Evolutionary conservation across 2,329 filamentous ascomycete species (phyloP).

Genomic region (Ambrosiella beaveri): DNA sequence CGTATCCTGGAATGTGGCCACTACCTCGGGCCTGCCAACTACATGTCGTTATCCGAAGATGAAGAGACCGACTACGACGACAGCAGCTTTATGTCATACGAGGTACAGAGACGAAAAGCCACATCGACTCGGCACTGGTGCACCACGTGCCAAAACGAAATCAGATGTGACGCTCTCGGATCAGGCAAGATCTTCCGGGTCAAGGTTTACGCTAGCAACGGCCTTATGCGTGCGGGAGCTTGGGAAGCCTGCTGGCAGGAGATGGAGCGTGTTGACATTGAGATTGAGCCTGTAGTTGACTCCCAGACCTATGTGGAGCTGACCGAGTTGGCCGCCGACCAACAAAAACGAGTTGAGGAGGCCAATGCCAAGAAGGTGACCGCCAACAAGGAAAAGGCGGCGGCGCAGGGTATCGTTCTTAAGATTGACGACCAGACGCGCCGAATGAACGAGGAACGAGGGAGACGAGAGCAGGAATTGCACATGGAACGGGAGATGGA

Average conservation of each 20-base stretch:
- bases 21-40: conserved; percentile 47
- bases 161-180: conserved; percentile 35
- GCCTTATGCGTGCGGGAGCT: conserved; percentile 75
- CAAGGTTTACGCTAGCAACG: conserved; percentile 88
- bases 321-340: conserved; percentile 32
- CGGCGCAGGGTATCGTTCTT: conserved; percentile 11
- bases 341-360: conserved; percentile 25
- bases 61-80: conserved; percentile 26
- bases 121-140: conserved; percentile 32
- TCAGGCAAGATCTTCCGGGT: conserved; percentile 49
- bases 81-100: conserved; percentile 14
- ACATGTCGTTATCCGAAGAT: conserved; percentile 24
- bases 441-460: conserved; percentile 8
- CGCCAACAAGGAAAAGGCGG: conserved; percentile 15
- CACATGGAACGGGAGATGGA: background rate
- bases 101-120: conserved; percentile 10
- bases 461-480: conserved; percentile 3
- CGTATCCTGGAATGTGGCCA: conserved; percentile 61
- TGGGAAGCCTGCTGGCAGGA: conserved; percentile 92
- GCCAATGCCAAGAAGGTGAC: conserved; percentile 21
- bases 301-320: conserved; percentile 41
- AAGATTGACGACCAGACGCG: conserved; percentile 7
- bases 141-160: conserved; percentile 35
- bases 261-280: conserved; percentile 96
- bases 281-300: conserved; percentile 61